A percentile compares a stretch with the other conserved stretches of the same genome.
Conservation (phyloP, 1,139 yeast species). For the Pichia inconspicua region DNA sequence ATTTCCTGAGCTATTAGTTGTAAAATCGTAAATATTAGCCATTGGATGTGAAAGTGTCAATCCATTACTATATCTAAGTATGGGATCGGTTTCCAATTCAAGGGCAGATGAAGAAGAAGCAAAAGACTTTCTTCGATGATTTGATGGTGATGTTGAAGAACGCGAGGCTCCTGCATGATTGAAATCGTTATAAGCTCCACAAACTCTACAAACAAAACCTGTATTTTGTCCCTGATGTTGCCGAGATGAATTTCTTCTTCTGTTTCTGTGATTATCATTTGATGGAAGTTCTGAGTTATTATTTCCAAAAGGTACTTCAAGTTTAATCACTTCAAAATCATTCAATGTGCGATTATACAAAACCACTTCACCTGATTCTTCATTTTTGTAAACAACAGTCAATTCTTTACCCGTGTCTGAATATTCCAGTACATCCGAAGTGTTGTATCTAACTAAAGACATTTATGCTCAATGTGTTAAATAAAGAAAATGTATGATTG, state of each 20-base stretch:
- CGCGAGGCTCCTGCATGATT: neutral
- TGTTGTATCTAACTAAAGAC: constrained; percentile 10
- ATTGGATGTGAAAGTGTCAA: neutral
- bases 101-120: neutral
- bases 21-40: constrained; percentile 1
- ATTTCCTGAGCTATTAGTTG: constrained; percentile 11
- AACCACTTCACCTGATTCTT: constrained; percentile 8
- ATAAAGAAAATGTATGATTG: no score
- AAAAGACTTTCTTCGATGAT: neutral
- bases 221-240: neutral
- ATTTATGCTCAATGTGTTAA: constrained; percentile 1
- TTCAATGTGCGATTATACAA: constrained; percentile 6
- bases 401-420: neutral
- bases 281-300: neutral
- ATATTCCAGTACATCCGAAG: constrained; percentile 1
- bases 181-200: neutral
- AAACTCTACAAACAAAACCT: neutral
- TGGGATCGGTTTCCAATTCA: neutral
- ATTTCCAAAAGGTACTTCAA: neutral
- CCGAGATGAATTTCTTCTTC: neutral
- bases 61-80: neutral
- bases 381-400: constrained; percentile 7
- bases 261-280: neutral
- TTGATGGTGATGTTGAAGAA: neutral
- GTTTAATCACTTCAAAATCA: constrained; percentile 7